These are phyloP conservation scores for Cavenderia fasciculata DNA, from an alignment of 78 protist species.

Conservation along the genomic window DNA sequence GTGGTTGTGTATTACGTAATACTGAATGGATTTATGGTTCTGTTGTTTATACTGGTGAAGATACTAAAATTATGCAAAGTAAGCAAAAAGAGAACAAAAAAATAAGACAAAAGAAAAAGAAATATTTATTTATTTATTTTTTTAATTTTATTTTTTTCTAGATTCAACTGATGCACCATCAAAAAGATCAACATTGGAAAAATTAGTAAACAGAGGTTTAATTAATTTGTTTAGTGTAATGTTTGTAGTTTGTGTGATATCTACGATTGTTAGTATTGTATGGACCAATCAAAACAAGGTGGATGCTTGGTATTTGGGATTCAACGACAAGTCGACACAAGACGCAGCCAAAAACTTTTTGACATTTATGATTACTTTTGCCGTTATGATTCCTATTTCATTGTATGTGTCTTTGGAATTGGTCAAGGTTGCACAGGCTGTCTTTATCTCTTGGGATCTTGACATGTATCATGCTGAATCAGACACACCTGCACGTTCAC, in stretches of 20 bases:
- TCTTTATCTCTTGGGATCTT: constrained; percentile 56
- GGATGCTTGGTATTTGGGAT: constrained; percentile 51
- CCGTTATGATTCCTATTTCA: constrained; percentile 83
- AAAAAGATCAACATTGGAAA: constrained; percentile 72
- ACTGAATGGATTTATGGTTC: constrained; percentile 85
- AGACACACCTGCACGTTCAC: constrained; percentile 58
- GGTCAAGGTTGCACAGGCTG: constrained; percentile 72
- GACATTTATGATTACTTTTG: constrained; percentile 90
- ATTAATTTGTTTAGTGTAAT: constrained; percentile 55
- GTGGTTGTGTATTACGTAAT: constrained; percentile 83
- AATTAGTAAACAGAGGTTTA: constrained; percentile 79
- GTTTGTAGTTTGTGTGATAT: constrained; percentile 44
- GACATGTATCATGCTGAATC: constrained; percentile 42
- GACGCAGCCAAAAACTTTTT: constrained; percentile 48
- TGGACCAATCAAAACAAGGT: neutral
- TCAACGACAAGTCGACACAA: neutral
- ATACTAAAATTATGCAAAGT: constrained; percentile 90
- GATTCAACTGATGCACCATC: constrained; percentile 78
- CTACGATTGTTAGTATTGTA: constrained; percentile 37
- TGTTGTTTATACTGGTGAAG: constrained; percentile 91
- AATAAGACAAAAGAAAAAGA: neutral
- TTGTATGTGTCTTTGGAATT: constrained; percentile 72
- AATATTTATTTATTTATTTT: no score
- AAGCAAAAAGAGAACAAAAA: neutral
- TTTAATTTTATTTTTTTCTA: no score